Evolutionary conservation across 2,329 filamentous ascomycete species (phyloP).

Genomic region (Apiospora phragmitis): DNA sequence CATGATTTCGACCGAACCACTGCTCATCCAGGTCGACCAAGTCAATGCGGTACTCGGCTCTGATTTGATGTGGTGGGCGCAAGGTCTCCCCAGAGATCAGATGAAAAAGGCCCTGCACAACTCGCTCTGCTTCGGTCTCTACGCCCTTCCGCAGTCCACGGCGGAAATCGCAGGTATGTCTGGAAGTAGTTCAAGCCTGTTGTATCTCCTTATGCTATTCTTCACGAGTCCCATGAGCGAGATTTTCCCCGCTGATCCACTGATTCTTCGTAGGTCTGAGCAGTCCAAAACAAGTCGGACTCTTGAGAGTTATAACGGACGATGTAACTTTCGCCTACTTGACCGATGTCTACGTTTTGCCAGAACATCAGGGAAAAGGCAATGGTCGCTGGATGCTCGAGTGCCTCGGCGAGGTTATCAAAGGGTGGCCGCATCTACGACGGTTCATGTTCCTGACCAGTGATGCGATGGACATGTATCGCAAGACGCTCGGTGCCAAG

Average conservation of each 20-base stretch:
- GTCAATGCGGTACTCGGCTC: constrained; percentile 57
- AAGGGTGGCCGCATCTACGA: constrained; percentile 52
- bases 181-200: background rate
- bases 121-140: constrained; percentile 62
- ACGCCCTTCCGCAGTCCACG: constrained; percentile 37
- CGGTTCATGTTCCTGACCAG: constrained; percentile 57
- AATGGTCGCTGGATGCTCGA: constrained; percentile 56
- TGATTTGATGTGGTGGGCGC: constrained; percentile 63
- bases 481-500: constrained; percentile 45
- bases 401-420: constrained; percentile 48
- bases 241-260: background rate
- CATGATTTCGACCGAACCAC: constrained; percentile 61
- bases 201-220: background rate
- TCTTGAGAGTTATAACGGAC: constrained; percentile 68
- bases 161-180: constrained; percentile 33
- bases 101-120: constrained; percentile 55
- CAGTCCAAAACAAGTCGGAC: constrained; percentile 44
- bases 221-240: background rate
- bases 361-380: constrained; percentile 49
- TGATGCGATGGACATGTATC: constrained; percentile 43
- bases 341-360: constrained; percentile 56
- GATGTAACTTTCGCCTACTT: constrained; percentile 68
- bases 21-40: constrained; percentile 52
- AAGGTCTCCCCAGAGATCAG: constrained; percentile 46
- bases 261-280: background rate